Evolutionary conservation across 2,329 filamentous ascomycete genomes (phyloP).

Genomic region (Lanzia echinophila): DNA sequence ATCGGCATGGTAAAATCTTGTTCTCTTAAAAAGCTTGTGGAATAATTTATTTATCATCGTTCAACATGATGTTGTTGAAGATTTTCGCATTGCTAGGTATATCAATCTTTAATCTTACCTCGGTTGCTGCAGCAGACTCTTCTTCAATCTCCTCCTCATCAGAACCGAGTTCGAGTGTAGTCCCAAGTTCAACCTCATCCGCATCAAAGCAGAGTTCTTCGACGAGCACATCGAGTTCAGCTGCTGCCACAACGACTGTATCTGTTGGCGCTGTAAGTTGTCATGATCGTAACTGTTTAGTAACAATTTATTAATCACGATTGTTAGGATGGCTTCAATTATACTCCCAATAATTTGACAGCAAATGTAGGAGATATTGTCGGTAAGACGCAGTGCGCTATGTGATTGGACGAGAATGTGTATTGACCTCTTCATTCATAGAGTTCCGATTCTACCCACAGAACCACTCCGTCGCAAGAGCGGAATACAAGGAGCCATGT

Average conservation of each 20-base stretch:
- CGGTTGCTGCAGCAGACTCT: not conserved
- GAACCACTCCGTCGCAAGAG: slow-evolving; percentile 57
- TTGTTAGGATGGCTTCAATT: slow-evolving; percentile 24
- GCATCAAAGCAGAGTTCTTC: slow-evolving; percentile 1
- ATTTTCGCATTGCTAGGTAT: not conserved
- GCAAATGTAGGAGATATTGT: slow-evolving; percentile 44
- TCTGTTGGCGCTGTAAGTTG: slow-evolving; percentile 29
- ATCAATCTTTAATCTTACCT: not conserved
- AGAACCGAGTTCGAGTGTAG: not conserved
- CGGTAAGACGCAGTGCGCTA: slow-evolving; percentile 25
- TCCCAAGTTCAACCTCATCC: not conserved
- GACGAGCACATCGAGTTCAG: slow-evolving; percentile 1
- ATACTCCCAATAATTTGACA: slow-evolving; percentile 31
- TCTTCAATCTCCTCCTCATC: not conserved
- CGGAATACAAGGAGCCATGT: slow-evolving; percentile 52
- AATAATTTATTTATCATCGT: slow-evolving; percentile 1
- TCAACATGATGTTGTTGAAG: slow-evolving; percentile 1
- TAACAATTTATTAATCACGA: slow-evolving; percentile 6
- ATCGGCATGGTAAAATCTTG: not conserved
- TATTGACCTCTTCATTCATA: slow-evolving; percentile 8
- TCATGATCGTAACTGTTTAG: not conserved
- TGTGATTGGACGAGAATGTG: not conserved
- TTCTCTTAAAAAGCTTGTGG: not conserved
- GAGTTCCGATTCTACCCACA: slow-evolving; percentile 55
- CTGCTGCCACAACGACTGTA: slow-evolving; percentile 24